Conservation (phyloP, 805 yeast genomes). For the Yarrowia keelungensis region DNA sequence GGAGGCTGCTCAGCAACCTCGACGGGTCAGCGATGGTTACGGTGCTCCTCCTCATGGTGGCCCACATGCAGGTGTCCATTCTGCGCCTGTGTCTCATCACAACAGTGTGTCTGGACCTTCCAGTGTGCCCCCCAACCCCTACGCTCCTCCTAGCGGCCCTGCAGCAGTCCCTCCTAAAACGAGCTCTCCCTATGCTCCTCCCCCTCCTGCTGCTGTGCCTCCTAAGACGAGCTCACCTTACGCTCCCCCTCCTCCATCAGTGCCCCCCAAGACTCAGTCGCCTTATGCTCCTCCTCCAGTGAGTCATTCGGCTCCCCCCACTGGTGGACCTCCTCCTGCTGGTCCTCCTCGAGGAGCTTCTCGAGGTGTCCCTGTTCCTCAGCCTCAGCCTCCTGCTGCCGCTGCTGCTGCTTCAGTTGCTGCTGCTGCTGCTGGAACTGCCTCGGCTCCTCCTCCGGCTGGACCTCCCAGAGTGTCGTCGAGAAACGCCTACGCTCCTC, state of each 20-base stretch:
- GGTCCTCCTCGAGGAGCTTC: constrained; percentile 25
- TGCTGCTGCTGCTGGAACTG: constrained; percentile 17
- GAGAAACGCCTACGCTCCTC: constrained; percentile 37
- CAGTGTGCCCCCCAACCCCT: constrained; percentile 16
- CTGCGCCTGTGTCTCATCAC: constrained; percentile 29
- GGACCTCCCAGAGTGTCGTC: constrained; percentile 30
- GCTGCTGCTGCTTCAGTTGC: constrained; percentile 10
- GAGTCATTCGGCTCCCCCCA: constrained; percentile 4
- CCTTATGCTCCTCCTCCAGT: constrained; percentile 26
- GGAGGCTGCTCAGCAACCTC: constrained; percentile 29
- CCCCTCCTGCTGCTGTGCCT: constrained; percentile 33
- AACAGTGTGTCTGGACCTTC: constrained; percentile 24
- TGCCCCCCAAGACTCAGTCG: constrained; percentile 17
- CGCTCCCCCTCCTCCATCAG: constrained; percentile 29
- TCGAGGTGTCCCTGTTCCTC: constrained; percentile 14
- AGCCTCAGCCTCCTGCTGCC: constrained; percentile 18
- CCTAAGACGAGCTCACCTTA: constrained; percentile 20
- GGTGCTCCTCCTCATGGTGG: constrained; percentile 25
- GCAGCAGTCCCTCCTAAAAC: constrained; percentile 27
- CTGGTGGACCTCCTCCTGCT: constrained; percentile 11
- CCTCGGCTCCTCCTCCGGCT: constrained; percentile 9
- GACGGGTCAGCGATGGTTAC: constrained; percentile 19
- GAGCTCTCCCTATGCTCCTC: constrained; percentile 32
- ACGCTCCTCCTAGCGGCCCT: constrained; percentile 35
- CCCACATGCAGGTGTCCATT: constrained; percentile 11